Evolutionary conservation across 2,329 filamentous ascomycete species (phyloP).

Genomic region (Orbilia oligospora): DNA sequence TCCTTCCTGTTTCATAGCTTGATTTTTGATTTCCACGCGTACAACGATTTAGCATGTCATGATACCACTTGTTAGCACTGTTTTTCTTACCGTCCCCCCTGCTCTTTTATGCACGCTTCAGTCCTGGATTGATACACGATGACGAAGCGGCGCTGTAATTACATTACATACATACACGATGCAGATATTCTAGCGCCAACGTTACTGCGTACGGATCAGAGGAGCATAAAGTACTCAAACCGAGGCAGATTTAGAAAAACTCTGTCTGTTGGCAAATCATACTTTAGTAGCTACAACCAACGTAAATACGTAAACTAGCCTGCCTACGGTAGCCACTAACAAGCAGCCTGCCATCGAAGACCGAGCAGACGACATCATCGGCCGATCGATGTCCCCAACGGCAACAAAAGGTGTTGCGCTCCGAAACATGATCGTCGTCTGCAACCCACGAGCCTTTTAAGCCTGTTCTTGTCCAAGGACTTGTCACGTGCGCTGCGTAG

Average conservation of each 20-base stretch:
- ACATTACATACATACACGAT: slow-evolving; percentile 5
- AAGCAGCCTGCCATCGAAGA: not conserved
- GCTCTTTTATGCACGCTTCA: not conserved
- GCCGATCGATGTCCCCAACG: slow-evolving; percentile 18
- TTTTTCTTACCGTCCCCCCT: not conserved
- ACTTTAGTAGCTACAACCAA: too few relatives aligned
- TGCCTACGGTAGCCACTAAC: not conserved
- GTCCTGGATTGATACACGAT: slow-evolving; percentile 24
- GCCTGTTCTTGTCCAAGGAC: not conserved
- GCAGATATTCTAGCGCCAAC: too few relatives aligned
- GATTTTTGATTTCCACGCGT: slow-evolving; percentile 26
- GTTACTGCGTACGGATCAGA: too few relatives aligned
- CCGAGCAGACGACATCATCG: slow-evolving; percentile 9
- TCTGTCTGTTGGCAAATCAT: too few relatives aligned
- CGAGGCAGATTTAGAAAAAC: not conserved
- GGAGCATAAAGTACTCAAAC: not conserved
- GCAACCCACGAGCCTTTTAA: slow-evolving; percentile 17
- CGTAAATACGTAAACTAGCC: not conserved
- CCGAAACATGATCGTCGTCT: slow-evolving; percentile 47
- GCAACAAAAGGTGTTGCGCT: slow-evolving; percentile 43
- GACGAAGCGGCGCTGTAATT: slow-evolving; percentile 32
- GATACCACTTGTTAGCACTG: slow-evolving; percentile 41
- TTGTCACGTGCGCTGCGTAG: slow-evolving; percentile 35
- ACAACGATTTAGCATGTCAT: slow-evolving; percentile 47
- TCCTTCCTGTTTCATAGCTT: slow-evolving; percentile 20